These are phyloP conservation scores for Daldinia concentrica DNA, from an alignment of 495 filamentous ascomycete genomes.

Conservation along the genomic window DNA sequence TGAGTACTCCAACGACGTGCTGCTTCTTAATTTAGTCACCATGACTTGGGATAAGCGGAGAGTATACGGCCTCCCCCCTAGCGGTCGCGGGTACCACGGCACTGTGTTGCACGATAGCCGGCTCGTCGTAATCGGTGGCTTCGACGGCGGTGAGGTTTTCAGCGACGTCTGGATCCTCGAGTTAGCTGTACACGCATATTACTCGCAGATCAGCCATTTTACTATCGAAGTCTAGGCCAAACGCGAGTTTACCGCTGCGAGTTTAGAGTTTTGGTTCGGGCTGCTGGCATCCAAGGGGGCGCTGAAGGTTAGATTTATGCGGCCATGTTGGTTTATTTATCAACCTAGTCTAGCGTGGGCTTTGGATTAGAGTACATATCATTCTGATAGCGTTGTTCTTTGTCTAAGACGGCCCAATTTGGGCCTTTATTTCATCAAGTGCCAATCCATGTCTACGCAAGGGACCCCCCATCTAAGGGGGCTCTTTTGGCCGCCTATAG, in stretches of 20 bases:
- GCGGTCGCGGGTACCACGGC: constrained; percentile 70
- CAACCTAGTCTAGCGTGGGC: background rate
- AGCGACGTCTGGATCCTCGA: constrained; percentile 70
- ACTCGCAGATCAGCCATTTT: constrained; percentile 74
- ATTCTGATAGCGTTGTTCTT: background rate
- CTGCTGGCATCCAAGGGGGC: background rate
- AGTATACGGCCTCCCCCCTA: constrained; percentile 70
- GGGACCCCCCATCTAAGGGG: too few species aligned
- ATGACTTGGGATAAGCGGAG: constrained; percentile 72
- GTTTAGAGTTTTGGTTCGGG: background rate
- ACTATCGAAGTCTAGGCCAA: constrained; percentile 65
- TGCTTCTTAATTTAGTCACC: constrained; percentile 71
- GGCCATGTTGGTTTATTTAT: constrained; percentile 1
- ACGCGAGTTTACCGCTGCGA: background rate
- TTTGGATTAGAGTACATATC: background rate
- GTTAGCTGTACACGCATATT: constrained; percentile 71
- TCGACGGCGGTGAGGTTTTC: constrained; percentile 71
- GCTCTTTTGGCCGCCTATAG: too few species aligned
- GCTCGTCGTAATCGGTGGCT: constrained; percentile 68
- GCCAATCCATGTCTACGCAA: background rate
- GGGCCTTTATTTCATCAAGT: background rate
- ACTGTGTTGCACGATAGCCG: constrained; percentile 69
- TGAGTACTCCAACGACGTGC: constrained; percentile 71
- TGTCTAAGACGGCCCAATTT: background rate
- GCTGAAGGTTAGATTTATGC: background rate